Evolutionary conservation across 768 basidiomycete species (phyloP).

Genomic region (Artomyces pyxidatus): DNA sequence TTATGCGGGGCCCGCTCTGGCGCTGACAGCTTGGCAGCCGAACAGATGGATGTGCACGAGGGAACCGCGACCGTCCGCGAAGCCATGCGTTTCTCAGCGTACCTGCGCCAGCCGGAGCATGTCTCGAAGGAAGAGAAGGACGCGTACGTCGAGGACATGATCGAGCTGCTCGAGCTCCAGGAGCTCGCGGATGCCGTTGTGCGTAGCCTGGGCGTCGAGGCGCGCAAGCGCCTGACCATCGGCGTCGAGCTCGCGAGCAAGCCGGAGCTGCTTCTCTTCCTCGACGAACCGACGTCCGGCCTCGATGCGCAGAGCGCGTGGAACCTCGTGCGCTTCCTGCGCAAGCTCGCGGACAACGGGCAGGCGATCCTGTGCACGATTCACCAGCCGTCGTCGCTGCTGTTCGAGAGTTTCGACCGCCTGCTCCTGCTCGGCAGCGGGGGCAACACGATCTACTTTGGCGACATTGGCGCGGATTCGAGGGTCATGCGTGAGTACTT

Average conservation of each 20-base stretch:
- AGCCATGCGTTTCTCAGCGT: conserved; percentile 80
- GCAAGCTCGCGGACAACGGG: conserved; percentile 78
- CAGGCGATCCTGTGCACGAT: conserved; percentile 90
- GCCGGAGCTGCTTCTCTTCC: conserved; percentile 68
- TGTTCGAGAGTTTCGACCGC: conserved; percentile 84
- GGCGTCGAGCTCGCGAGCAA: conserved; percentile 90
- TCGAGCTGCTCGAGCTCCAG: conserved; percentile 79
- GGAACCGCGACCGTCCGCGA: conserved; percentile 78
- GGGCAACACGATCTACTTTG: conserved; percentile 90
- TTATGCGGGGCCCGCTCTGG: conserved; percentile 17
- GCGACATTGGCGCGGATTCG: conserved; percentile 78
- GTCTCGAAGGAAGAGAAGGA: conserved; percentile 71
- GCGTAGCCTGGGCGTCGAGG: conserved; percentile 58
- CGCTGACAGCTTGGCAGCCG: conserved; percentile 26
- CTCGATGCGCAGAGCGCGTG: conserved; percentile 67
- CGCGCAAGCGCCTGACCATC: conserved; percentile 83
- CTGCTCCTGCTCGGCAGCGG: conserved; percentile 66
- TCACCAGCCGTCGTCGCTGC: conserved; percentile 78
- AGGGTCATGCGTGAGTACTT: conserved; percentile 69
- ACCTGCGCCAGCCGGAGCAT: conserved; percentile 68
- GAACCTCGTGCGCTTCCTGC: conserved; percentile 77
- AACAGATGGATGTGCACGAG: conserved; percentile 82
- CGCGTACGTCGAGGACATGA: conserved; percentile 74
- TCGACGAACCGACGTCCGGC: conserved; percentile 49
- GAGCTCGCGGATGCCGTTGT: conserved; percentile 81